Percentiles rank a stretch among this genome's conserved stretches.
Conservation (phyloP, 805 yeast species). For the Ascoidea rubescens region DNA sequence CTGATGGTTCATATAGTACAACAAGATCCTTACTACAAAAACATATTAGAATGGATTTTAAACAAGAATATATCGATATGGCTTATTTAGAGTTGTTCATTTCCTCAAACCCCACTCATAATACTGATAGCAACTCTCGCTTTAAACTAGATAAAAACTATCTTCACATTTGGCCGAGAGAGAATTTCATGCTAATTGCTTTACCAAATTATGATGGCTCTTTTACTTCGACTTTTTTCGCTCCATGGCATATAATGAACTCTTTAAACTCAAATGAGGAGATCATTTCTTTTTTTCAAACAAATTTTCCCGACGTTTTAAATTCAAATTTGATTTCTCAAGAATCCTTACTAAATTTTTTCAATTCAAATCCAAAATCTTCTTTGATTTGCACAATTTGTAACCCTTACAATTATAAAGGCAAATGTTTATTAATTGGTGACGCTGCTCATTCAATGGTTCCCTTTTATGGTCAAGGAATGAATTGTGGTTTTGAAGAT, state of each 20-base stretch:
- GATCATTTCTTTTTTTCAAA: conserved; percentile 38
- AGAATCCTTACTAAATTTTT: conserved; percentile 34
- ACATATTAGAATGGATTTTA: conserved; percentile 49
- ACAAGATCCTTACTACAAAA: conserved; percentile 59
- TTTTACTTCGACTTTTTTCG: conserved; percentile 81
- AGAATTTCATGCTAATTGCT: conserved; percentile 79
- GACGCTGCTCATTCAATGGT: conserved; percentile 97
- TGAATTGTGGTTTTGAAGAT: conserved; percentile 94
- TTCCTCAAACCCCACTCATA: conserved; percentile 32
- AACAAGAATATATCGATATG: conserved; percentile 72
- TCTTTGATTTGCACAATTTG: conserved; percentile 60
- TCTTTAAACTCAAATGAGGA: conserved; percentile 28
- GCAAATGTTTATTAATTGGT: conserved; percentile 59
- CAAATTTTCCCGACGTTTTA: conserved; percentile 64
- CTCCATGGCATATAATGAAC: conserved; percentile 59
- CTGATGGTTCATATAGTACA: conserved; percentile 76
- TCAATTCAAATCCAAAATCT: conserved; percentile 53
- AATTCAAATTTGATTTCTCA: conserved; percentile 40
- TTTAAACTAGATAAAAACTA: conserved; percentile 58
- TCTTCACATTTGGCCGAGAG: conserved; percentile 88
- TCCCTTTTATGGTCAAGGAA: conserved; percentile 96
- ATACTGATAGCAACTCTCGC: conserved; percentile 16
- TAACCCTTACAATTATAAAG: conserved; percentile 51
- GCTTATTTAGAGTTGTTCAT: conserved; percentile 72
- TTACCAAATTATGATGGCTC: conserved; percentile 76